Evolutionary conservation across 495 filamentous ascomycete genomes (phyloP), one percentile per base, ranked within the genome.

Genomic region (Xylaria venustula): DNA sequence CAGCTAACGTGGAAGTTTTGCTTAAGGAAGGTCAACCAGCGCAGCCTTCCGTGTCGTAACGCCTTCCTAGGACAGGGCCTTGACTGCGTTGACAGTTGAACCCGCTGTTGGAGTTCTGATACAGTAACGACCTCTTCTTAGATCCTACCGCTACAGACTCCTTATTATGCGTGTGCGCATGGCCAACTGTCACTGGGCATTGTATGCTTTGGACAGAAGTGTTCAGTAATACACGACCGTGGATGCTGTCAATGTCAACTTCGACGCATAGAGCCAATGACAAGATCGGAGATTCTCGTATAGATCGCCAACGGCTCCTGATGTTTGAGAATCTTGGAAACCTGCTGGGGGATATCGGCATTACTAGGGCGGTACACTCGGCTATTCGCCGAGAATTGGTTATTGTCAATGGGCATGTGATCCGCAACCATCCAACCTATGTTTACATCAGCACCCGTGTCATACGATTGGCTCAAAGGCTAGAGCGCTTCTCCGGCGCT

Each of bases 331-430:
- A 78, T 75, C 19, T 67, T 62, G 12, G 69, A 70, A 1, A 71
- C 69, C 9, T 70, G 55, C 17, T 59, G 60, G 36, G 79, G 67
- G 20, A 79, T 60, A 17, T 77, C 64, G 19, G 66, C 64, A 55
- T 78, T 78, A 47, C 67, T 67, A 17, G 69, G 69, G 32, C 72
- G 62, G 48, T 60, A 61, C 57, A 79, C 67, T 54, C 76, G 73
- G 36, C 70, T 71, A 55, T 76, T 69, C 25, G 78, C 76, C 66
- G 54, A 69, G 22, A 73, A 63, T 56, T 80, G 76, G 62, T 79
- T 80, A 60, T 76, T 80, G 15, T 71, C 74, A 64, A 71, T 71
- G 51, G 73, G 71, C 76, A 78, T 77, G 52, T 72, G 74, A 17
- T 67, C 66, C 2, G 76, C 75, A 32, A 74, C 73, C 75, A 77